Percentiles rank a stretch among this genome's conserved stretches.
These are phyloP conservation scores for Cryptosporidium tyzzeri DNA, from an alignment of 169 alveolate genomes.

Conservation along the genomic window DNA sequence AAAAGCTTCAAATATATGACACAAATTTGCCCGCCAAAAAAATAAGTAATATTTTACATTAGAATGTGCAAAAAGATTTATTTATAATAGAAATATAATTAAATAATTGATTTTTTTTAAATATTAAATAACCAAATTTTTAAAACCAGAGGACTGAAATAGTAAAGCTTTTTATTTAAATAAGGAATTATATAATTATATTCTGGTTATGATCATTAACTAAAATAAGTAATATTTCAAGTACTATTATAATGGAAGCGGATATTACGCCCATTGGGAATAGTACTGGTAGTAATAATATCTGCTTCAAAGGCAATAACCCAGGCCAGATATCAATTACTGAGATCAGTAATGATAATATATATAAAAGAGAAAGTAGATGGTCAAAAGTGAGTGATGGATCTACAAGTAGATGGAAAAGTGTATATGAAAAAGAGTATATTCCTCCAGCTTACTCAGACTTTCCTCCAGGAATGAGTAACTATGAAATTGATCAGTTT, in stretches of 20 bases:
- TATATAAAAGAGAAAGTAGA: slow-evolving; percentile 15
- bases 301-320: background rate
- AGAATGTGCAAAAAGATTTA: background rate
- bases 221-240: no score
- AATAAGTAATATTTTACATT: slow-evolving; percentile 1
- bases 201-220: background rate
- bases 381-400: slow-evolving; percentile 41
- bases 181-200: background rate
- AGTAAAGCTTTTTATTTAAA: background rate
- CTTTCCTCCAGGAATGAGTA: slow-evolving; percentile 90
- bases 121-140: background rate
- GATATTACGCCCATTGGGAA: background rate
- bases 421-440: slow-evolving; percentile 84
- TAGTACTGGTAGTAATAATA: background rate
- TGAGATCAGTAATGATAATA: background rate
- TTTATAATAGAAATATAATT: background rate
- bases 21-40: background rate
- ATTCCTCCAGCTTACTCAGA: slow-evolving; percentile 92
- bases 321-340: background rate
- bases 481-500: slow-evolving; percentile 89
- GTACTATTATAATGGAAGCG: background rate
- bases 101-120: background rate
- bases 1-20: background rate
- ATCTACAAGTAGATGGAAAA: slow-evolving; percentile 53
- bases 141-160: background rate